Percentiles rank a stretch among this genome's conserved stretches.
These are phyloP conservation scores for Scutellaria baicalensis DNA, from an alignment of 257 asterid genomes.

Conservation along the genomic window DNA sequence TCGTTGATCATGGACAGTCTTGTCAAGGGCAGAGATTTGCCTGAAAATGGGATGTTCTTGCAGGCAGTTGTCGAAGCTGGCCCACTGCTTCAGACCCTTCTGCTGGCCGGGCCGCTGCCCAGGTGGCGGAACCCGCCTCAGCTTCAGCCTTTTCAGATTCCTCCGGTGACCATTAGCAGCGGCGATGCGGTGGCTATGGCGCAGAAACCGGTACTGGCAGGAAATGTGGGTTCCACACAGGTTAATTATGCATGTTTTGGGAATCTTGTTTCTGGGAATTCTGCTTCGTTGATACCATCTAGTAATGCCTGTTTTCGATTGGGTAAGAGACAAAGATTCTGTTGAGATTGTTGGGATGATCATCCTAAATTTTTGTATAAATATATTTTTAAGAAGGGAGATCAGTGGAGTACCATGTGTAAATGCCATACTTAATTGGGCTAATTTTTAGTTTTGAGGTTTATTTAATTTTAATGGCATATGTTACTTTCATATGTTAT, in stretches of 20 bases:
- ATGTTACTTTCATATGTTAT: not conserved
- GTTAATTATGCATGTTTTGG: constrained; percentile 23
- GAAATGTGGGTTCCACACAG: constrained; percentile 5
- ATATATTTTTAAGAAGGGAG: not conserved
- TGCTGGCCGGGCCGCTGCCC: constrained; percentile 75
- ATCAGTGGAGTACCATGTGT: constrained; percentile 19
- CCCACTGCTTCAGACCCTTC: constrained; percentile 56
- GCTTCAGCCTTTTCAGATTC: constrained; percentile 44
- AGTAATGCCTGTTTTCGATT: constrained; percentile 17
- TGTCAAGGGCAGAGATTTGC: constrained; percentile 41
- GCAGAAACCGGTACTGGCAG: constrained; percentile 19
- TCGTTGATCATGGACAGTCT: constrained; percentile 41
- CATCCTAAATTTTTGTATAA: not conserved
- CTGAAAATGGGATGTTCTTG: constrained; percentile 51
- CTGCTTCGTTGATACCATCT: constrained; percentile 17
- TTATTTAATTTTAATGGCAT: not conserved
- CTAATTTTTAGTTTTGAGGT: constrained; percentile 10
- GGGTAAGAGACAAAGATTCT: constrained; percentile 46
- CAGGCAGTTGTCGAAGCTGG: constrained; percentile 55
- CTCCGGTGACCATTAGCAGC: constrained; percentile 44
- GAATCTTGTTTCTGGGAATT: constrained; percentile 10
- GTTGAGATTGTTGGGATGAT: not conserved
- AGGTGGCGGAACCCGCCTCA: constrained; percentile 86
- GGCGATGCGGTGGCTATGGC: constrained; percentile 17
- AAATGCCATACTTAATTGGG: constrained; percentile 28